Evolutionary conservation across 2,329 filamentous ascomycete genomes (phyloP), one percentile per base, ranked within the genome.

Genomic region (Diaporthe ilicicola): DNA sequence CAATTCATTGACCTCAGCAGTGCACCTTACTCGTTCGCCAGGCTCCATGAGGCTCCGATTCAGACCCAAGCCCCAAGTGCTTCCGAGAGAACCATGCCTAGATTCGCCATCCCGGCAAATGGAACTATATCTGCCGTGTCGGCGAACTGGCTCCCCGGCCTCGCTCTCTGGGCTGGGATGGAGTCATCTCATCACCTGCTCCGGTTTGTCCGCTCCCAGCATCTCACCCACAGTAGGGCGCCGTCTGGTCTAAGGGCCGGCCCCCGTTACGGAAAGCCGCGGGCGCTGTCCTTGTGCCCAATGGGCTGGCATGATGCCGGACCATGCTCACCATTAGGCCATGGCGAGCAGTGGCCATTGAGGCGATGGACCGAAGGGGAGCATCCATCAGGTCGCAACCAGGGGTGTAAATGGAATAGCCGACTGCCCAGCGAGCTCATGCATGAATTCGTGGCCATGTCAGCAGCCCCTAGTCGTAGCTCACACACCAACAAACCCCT

Each of bases 361-460:
- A 55, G 51, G 65, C 51, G 65, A 55, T 56, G 51, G 50, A 59
- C 51, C 42, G 66, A 51, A 48, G 55, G 65, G 55, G 29, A 64
- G 46, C 54, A 55, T 51, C 54, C 70, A 56, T 42, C 22, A 55
- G 61, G 67, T 65, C 39, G 62, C 39, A 62, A 71, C 66, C 46
- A 69, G 66, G 59, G 67, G 59, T 55, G 59, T 61, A 29, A 55
- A 62, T 44, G 56, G 37, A 56, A 46, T 69, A 70, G 51, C 65
- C 53, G 44, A 37, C 50, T 56, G 65, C 65, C 65, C 65, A 67
- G 78, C 77, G 76, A 79, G 75, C 76, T 79, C 78, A 84, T 84
- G 83, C 83, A 85, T 80, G 82, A 79, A 80, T 82, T 82, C 81
- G 83, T 84, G 82, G 81, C 79, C 78, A 79, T 81, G 79, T 76